Base-by-base conservation (phyloP, 768 basidiomycete species). In the Lactifluus rugatus region DNA sequence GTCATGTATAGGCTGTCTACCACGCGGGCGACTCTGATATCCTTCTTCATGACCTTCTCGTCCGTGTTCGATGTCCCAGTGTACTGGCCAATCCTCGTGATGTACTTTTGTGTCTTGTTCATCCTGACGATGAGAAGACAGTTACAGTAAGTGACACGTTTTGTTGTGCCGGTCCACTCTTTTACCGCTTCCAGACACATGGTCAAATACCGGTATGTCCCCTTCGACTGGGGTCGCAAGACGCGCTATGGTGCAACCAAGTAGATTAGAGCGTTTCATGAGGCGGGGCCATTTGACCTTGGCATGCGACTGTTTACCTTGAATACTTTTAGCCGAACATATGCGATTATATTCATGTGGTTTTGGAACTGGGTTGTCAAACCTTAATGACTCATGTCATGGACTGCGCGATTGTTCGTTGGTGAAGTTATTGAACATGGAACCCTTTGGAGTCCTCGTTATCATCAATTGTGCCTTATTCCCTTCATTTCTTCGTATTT, bases 151-250 rank as follows among this genome's bases (percentile, higher is more conserved):
- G 93, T 80, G 26, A 39, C 2, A n/a, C 16, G 2, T 2, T 50
- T 31, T 16, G 21, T 39, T 7, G 21, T 25, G 23, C 59, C 7
- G 4, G 34, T 19, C 1, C 34, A 48, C 52, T 52, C 47, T 23
- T 34, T 54, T 26, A 50, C 36, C 34, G 28, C 11, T 63, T n/a
- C 17, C 67, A 94, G 92, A 66, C 95, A 99, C 72, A 98, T 98
- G 95, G 87, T 96, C 76, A 96, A 96, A 72, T 98, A 97, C 77
- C 92, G 92, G 70, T 97, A 93, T 73, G 77, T 94, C 59, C 93
- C 94, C 23, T 97, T 94, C 72, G 95, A 97, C 69, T 79, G 97
- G 60, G 95, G 93, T 31, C 87, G 93, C 68, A 97, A 97, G 75
- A 78, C 89, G 57, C 83, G 89, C 46, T 97, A 94, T 63, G 89